Conservation (phyloP, 371 early-diverging fungal species). For the Mucor plumbeus region DNA sequence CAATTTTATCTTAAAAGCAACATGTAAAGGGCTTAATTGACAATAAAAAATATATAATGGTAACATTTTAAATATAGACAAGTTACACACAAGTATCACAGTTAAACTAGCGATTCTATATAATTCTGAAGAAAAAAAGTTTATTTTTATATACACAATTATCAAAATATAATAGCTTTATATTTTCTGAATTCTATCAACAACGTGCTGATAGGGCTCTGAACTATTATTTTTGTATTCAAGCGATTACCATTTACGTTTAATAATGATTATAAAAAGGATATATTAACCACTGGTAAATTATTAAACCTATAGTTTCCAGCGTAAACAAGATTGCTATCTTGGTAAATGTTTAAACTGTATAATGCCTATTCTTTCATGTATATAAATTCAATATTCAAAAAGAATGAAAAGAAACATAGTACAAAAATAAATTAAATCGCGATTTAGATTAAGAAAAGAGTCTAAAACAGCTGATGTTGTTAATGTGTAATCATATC, state of each 20-base stretch:
- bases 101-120: not conserved
- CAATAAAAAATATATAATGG: not conserved
- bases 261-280: too few species aligned
- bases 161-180: not conserved
- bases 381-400: not conserved
- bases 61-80: not conserved
- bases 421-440: constrained; percentile 1
- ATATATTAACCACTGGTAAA: not conserved
- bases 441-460: constrained; percentile 2
- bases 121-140: not conserved
- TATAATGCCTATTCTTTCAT: too few species aligned
- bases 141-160: not conserved
- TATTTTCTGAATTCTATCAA: constrained; percentile 1
- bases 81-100: not conserved
- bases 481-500: not conserved
- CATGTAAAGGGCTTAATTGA: not conserved
- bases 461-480: not conserved
- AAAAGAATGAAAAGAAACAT: not conserved
- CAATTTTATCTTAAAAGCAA: not conserved
- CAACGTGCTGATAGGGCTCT: not conserved
- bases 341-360: too few species aligned
- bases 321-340: not conserved
- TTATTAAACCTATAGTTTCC: not conserved
- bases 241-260: too few species aligned
- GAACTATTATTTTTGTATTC: not conserved